Base-by-base conservation (phyloP, 2,329 filamentous ascomycete genomes). In the Penicillium crustosum region DNA sequence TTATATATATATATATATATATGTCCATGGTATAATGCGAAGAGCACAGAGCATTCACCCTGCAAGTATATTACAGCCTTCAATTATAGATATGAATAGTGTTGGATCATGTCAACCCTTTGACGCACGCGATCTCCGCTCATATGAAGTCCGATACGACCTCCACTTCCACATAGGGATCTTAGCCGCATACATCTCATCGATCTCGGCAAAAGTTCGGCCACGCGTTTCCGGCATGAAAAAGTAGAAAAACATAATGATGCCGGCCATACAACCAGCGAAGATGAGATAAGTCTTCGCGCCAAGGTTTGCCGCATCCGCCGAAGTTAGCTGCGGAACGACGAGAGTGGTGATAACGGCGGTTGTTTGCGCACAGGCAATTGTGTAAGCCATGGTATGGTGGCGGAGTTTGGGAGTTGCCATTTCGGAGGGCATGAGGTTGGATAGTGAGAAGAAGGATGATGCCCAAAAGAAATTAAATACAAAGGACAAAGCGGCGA, bases 271-370 rank as follows among this genome's bases (percentile, higher is more conserved):
- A 33, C 69, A 71, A 1, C 71, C 71, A 1, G 68, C 71, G 49
- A 74, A 74, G 25, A 74, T 58, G 13, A 73, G 65, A 62, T 72
- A 73, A 0, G 71, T 68, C 54, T 73, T 74, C 4, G 71, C 69
- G 4, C 71, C 70, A 35, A 74, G 65, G 25, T 66, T 65, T 13
- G 69, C 71, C 8, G 70, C 71, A 63, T 74, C 70, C 3, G 66
- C 64, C 15, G 70, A 67, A 5, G 70, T 74, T 47, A 76, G 47
- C 61, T 68, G 73, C 2, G 73, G 74, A 12, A 75, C 72, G 3
- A 68, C 74, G 15, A 76, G 68, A 4, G 73, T 76, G n/a, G 74
- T 75, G 38, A 76, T 73, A 15, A 76, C 71, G 2, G 73, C 73
- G 6, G 73, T 76, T 13, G 68, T 69, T 45, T 72, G 72, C 15